Percentiles rank a stretch among this genome's conserved stretches.
phyloP scores from a whole-genome alignment of 495 filamentous ascomycete species.

The Annulohypoxylon moriforme region DNA sequence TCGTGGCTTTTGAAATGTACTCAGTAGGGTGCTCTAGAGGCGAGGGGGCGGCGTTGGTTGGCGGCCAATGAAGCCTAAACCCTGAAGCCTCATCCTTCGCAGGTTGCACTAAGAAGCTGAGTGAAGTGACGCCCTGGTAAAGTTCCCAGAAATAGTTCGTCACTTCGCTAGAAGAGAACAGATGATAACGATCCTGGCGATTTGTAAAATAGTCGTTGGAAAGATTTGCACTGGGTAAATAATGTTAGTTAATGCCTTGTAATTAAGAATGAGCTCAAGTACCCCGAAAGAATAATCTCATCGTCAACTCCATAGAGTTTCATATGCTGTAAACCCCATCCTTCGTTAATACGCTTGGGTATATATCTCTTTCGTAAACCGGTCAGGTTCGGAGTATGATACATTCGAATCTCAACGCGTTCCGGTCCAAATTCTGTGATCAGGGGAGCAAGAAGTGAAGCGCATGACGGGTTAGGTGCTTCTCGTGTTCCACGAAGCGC shows the following conservation, averaged over 20 bases:
- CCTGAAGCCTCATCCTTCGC: constrained; percentile 65
- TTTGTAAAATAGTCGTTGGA: constrained; percentile 97
- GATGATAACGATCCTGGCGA: constrained; percentile 92
- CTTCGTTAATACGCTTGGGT: constrained; percentile 93
- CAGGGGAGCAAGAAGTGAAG: constrained; percentile 86
- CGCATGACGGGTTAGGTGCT: constrained; percentile 86
- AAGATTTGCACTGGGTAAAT: constrained; percentile 77
- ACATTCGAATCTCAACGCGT: constrained; percentile 95
- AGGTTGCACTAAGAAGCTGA: constrained; percentile 84
- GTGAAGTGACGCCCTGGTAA: constrained; percentile 77
- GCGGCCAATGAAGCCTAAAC: constrained; percentile 83
- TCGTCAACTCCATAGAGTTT: constrained; percentile 98
- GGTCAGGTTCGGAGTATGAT: constrained; percentile 95
- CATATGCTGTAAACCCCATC: constrained; percentile 99
- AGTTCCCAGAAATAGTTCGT: constrained; percentile 85
- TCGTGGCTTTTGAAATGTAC: constrained; percentile 76
- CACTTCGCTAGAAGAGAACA: constrained; percentile 81
- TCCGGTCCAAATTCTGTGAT: constrained; percentile 83
- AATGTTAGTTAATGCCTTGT: constrained; percentile 3
- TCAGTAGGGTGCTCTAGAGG: constrained; percentile 75
- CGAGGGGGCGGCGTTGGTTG: constrained; percentile 73
- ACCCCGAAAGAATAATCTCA: constrained; percentile 94
- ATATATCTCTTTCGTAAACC: constrained; percentile 84
- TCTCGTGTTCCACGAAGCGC: constrained; percentile 92
- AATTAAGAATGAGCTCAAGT: constrained; percentile 34